Evolutionary conservation across 345 rosid genomes (phyloP).

Genomic region (Tarenaya hassleriana): DNA sequence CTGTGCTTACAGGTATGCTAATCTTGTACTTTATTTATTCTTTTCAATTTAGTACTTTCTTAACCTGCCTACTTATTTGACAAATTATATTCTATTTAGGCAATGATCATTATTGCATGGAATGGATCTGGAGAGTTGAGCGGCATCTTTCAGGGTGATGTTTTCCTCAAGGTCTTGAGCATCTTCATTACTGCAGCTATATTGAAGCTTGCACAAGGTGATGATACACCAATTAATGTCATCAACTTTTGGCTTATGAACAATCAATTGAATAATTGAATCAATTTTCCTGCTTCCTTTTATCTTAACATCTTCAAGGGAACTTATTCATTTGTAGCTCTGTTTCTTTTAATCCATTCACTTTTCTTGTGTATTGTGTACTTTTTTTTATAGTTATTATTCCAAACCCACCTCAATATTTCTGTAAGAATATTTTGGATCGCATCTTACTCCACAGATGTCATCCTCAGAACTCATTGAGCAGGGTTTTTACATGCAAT

Average conservation of each 20-base stretch:
- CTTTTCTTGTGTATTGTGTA: too few species aligned
- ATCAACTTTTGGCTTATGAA: conserved; percentile 8
- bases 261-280: not conserved
- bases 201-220: conserved; percentile 54
- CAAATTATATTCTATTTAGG: conserved; percentile 30
- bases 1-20: conserved; percentile 46
- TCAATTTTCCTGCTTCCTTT: not conserved
- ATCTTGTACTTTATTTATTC: conserved; percentile 8
- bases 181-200: conserved; percentile 58
- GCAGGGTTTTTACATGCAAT: too few species aligned
- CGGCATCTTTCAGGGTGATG: conserved; percentile 38
- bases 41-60: conserved; percentile 11
- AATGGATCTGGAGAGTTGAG: conserved; percentile 45
- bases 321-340: not conserved
- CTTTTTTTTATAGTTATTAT: too few species aligned
- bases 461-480: too few species aligned
- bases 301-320: not conserved
- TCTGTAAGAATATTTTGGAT: too few species aligned
- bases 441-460: too few species aligned
- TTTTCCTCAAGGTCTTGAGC: conserved; percentile 49
- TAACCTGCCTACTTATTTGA: conserved; percentile 12
- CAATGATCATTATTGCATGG: conserved; percentile 62
- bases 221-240: conserved; percentile 4
- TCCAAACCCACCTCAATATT: too few species aligned
- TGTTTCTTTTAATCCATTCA: too few species aligned